These are phyloP conservation scores for Pseudogymnoascus sp. DNA, from an alignment of 2,329 filamentous ascomycete species.

Conservation along the genomic window DNA sequence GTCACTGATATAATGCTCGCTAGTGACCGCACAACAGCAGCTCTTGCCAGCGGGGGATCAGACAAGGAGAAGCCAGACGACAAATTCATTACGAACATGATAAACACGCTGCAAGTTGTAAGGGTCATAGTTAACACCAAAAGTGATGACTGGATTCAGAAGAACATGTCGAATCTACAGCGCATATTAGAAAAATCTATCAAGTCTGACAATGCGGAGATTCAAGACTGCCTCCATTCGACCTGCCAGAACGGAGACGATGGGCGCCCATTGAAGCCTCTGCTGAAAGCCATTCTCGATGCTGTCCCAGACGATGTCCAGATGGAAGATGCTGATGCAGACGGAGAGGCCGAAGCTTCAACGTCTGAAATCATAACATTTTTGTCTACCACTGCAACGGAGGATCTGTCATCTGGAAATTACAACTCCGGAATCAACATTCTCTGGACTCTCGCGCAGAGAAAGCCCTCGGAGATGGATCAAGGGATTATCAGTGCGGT, in stretches of 20 bases:
- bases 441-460: constrained; percentile 81
- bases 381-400: constrained; percentile 76
- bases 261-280: constrained; percentile 62
- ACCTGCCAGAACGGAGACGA: constrained; percentile 59
- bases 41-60: constrained; percentile 39
- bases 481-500: constrained; percentile 69
- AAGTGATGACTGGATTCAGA: constrained; percentile 80
- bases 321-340: constrained; percentile 71
- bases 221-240: constrained; percentile 85
- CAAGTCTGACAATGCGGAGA: constrained; percentile 79
- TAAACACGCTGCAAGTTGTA: constrained; percentile 89
- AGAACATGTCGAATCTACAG: constrained; percentile 68
- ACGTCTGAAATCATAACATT: constrained; percentile 83
- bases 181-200: constrained; percentile 85
- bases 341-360: constrained; percentile 71
- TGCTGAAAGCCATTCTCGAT: constrained; percentile 74
- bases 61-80: constrained; percentile 70
- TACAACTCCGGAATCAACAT: constrained; percentile 88
- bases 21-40: constrained; percentile 63
- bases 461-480: constrained; percentile 80
- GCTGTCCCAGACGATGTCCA: constrained; percentile 73
- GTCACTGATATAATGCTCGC: constrained; percentile 79
- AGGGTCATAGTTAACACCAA: constrained; percentile 84
- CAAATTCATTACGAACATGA: constrained; percentile 75
- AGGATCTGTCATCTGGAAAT: constrained; percentile 71